phyloP scores from a whole-genome alignment of 129 eudicot species.

The Deinandra increscens region DNA sequence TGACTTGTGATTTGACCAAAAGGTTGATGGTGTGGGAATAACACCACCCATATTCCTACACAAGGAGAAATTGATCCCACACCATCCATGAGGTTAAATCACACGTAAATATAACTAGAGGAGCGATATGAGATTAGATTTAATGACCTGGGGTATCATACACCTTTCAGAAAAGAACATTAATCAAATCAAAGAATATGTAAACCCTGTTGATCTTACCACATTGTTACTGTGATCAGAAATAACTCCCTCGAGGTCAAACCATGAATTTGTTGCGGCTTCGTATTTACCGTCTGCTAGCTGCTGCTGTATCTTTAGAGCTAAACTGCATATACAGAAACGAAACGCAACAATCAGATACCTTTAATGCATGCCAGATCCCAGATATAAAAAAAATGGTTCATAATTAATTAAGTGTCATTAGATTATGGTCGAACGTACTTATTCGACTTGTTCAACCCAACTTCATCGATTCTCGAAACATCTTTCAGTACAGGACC shows the following conservation, averaged over 20 bases:
- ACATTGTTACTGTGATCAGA: constrained; percentile 29
- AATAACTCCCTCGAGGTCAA: constrained; percentile 30
- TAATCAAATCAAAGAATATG: neutral
- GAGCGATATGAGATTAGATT: too few species aligned
- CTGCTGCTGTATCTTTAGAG: constrained; percentile 43
- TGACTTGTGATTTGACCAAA: too few species aligned
- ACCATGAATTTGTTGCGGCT: constrained; percentile 40
- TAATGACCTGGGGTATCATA: too few species aligned
- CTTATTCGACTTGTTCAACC: constrained; percentile 43
- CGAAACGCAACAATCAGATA: neutral
- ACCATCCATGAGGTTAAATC: too few species aligned
- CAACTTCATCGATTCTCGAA: constrained; percentile 48
- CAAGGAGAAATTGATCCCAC: too few species aligned
- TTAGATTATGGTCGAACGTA: constrained; percentile 25
- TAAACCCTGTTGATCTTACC: constrained; percentile 25
- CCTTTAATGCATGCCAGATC: neutral
- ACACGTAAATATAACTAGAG: too few species aligned
- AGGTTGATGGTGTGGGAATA: too few species aligned
- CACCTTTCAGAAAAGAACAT: too few species aligned
- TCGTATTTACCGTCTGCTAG: constrained; percentile 30
- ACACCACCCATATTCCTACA: too few species aligned
- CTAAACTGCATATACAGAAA: constrained; percentile 36
- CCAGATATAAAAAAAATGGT: neutral
- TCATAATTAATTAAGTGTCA: neutral
- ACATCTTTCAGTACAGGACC: constrained; percentile 59